Conservation (phyloP, 331 rosid species). For the Cydonia oblonga region DNA sequence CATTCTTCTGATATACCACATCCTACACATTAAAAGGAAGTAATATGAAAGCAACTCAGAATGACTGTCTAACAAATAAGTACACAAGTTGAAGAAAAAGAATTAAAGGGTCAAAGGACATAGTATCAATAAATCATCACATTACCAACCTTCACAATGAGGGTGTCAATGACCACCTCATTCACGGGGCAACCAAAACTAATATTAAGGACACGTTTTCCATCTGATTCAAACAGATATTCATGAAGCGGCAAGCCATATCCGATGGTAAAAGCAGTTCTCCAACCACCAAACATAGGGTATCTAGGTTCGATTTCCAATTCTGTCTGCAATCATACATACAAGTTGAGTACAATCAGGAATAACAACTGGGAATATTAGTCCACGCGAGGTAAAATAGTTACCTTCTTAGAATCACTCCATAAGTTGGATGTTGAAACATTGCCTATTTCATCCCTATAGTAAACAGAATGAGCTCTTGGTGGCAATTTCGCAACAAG, state of each 20-base stretch:
- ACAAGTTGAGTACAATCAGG: slow-evolving; percentile 11
- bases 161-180: slow-evolving; percentile 65
- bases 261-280: slow-evolving; percentile 81
- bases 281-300: slow-evolving; percentile 99
- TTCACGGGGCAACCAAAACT: slow-evolving; percentile 70
- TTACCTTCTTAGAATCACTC: slow-evolving; percentile 86
- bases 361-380: background rate
- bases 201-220: slow-evolving; percentile 67
- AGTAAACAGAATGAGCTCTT: slow-evolving; percentile 85
- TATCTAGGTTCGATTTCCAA: slow-evolving; percentile 90
- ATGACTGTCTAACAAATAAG: background rate
- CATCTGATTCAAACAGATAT: slow-evolving; percentile 62
- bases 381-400: background rate
- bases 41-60: background rate
- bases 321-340: slow-evolving; percentile 45
- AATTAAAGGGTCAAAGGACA: background rate
- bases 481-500: slow-evolving; percentile 90
- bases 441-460: slow-evolving; percentile 95
- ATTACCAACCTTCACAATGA: slow-evolving; percentile 59
- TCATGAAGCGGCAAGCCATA: slow-evolving; percentile 85
- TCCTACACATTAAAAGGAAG: background rate
- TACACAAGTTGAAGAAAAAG: background rate
- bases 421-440: slow-evolving; percentile 91
- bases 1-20: background rate
- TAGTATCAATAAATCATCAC: background rate